Percentiles rank a stretch among this genome's conserved stretches.
These are phyloP conservation scores for Beauveria scarabaeidicola DNA, from an alignment of 2,329 filamentous ascomycete species.

Conservation along the genomic window DNA sequence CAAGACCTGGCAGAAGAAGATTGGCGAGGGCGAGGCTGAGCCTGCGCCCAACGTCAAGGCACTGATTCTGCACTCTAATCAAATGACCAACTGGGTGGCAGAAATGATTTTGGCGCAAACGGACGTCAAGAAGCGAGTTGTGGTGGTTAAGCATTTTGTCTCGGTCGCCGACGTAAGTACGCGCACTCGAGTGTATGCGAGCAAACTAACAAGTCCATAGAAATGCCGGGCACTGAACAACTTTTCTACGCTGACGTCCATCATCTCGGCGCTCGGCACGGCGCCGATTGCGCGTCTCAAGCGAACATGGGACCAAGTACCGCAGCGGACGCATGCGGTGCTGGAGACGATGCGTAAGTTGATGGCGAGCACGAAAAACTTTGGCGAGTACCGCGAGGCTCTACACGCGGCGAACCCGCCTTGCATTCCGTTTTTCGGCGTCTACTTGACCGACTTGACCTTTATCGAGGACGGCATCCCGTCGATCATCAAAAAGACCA, in stretches of 20 bases:
- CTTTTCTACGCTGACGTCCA: constrained; percentile 93
- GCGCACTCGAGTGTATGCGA: neutral
- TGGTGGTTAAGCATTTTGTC: constrained; percentile 98
- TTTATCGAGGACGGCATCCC: constrained; percentile 99
- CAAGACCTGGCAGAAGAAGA: constrained; percentile 98
- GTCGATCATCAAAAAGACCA: constrained; percentile 90
- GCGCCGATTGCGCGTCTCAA: constrained; percentile 90
- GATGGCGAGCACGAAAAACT: constrained; percentile 98
- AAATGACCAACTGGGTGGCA: constrained; percentile 98
- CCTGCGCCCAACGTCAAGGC: constrained; percentile 92
- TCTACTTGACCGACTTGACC: constrained; percentile 92
- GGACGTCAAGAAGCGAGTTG: constrained; percentile 91
- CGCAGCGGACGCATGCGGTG: constrained; percentile 68
- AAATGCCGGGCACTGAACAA: constrained; percentile 94
- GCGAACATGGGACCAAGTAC: constrained; percentile 90
- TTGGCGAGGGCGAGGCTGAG: constrained; percentile 70
- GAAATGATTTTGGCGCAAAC: constrained; percentile 96
- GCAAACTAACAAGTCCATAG: constrained; percentile 34
- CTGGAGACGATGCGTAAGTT: constrained; percentile 87
- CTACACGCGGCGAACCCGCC: constrained; percentile 89
- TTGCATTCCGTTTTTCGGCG: constrained; percentile 98
- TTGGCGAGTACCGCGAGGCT: constrained; percentile 90
- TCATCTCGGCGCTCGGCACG: constrained; percentile 90
- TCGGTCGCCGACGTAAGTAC: constrained; percentile 81
- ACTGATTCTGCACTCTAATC: constrained; percentile 93